A percentile compares a stretch with the other conserved stretches of the same genome.
Conservation (phyloP, 2,329 filamentous ascomycete genomes). For the Diaporthe helianthi region DNA sequence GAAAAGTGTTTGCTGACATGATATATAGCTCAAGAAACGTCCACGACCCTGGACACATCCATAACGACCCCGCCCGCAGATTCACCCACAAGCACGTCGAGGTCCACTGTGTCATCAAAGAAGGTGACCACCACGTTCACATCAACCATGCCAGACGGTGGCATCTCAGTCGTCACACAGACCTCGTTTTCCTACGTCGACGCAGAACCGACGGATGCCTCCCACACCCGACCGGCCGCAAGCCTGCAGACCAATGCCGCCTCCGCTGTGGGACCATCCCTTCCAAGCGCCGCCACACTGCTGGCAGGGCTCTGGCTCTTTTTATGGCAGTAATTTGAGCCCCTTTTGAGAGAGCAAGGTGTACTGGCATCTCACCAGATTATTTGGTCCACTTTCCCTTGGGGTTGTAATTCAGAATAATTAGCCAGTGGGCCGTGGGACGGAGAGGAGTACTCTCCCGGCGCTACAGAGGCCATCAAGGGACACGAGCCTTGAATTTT, state of each 20-base stretch:
- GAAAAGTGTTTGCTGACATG: background rate
- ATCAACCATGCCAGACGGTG: slow-evolving; percentile 54
- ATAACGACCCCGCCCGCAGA: slow-evolving; percentile 14
- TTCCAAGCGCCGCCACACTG: background rate
- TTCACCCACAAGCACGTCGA: slow-evolving; percentile 32
- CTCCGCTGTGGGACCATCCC: slow-evolving; percentile 6
- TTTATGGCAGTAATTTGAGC: background rate
- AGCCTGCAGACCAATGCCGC: slow-evolving; percentile 44
- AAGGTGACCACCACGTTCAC: slow-evolving; percentile 49
- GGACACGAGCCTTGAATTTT: background rate
- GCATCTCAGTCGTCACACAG: slow-evolving; percentile 54
- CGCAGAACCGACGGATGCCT: slow-evolving; percentile 41
- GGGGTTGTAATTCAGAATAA: slow-evolving; percentile 4
- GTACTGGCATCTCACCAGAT: background rate
- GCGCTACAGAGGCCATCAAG: background rate
- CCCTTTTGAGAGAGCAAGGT: background rate
- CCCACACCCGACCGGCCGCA: slow-evolving; percentile 45
- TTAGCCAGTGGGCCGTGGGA: background rate
- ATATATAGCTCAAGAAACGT: background rate
- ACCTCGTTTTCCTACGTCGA: slow-evolving; percentile 57
- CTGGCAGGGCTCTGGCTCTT: slow-evolving; percentile 4
- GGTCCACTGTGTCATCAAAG: slow-evolving; percentile 43
- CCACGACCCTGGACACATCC: slow-evolving; percentile 29
- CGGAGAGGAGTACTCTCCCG: background rate
- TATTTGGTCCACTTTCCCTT: background rate